A percentile compares a stretch with the other conserved stretches of the same genome.
Evolutionary conservation across 2,329 filamentous ascomycete genomes (phyloP).

Genomic region (Trichoderma hamatum): DNA sequence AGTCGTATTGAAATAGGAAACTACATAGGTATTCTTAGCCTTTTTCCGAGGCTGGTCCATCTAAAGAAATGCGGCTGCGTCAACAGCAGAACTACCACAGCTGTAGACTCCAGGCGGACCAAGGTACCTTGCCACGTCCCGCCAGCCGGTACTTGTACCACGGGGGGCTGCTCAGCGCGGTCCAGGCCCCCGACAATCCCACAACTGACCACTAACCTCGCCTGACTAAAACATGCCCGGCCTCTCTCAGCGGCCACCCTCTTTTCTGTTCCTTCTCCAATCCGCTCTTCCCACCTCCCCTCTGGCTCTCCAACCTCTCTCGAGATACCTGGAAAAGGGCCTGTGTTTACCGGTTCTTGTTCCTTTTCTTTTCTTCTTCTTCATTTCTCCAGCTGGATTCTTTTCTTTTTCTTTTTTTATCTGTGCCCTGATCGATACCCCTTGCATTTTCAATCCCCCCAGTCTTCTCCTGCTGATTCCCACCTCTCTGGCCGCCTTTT

Average conservation of each 20-base stretch:
- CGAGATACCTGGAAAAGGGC: slow-evolving; percentile 28
- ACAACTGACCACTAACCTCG: slow-evolving; percentile 16
- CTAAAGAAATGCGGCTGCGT: background rate
- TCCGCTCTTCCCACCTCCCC: slow-evolving; percentile 31
- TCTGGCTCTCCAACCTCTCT: slow-evolving; percentile 14
- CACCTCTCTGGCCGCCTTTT: slow-evolving; percentile 34
- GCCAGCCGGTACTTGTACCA: slow-evolving; percentile 2
- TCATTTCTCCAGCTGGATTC: slow-evolving; percentile 32
- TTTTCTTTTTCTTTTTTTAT: slow-evolving; percentile 28
- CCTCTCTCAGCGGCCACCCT: slow-evolving; percentile 32
- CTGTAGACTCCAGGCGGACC: background rate
- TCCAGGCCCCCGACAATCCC: slow-evolving; percentile 24
- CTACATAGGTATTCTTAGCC: no score
- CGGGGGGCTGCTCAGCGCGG: slow-evolving; percentile 4
- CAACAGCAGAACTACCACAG: background rate
- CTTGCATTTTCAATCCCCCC: slow-evolving; percentile 31
- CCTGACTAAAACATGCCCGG: slow-evolving; percentile 36
- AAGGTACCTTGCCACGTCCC: background rate
- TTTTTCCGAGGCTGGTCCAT: background rate
- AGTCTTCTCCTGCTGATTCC: slow-evolving; percentile 32
- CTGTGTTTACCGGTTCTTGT: slow-evolving; percentile 28
- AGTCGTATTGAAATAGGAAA: background rate
- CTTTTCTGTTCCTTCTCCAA: slow-evolving; percentile 27
- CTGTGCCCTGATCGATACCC: slow-evolving; percentile 33
- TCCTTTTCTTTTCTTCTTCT: slow-evolving; percentile 31